Conservation (phyloP, 2,329 filamentous ascomycete species). For the Dactylonectria macrodidyma region DNA sequence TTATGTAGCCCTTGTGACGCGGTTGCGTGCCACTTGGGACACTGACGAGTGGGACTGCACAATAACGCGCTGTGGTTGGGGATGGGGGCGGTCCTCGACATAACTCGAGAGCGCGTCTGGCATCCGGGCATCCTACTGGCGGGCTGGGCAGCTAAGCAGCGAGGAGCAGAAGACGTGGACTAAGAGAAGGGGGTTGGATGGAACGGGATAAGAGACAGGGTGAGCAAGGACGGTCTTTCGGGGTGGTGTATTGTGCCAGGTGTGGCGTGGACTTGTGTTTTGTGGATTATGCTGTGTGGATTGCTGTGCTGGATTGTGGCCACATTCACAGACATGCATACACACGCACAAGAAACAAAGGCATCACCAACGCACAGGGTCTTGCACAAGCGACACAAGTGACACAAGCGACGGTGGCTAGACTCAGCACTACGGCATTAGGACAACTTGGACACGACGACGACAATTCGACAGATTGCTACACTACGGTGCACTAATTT, state of each 20-base stretch:
- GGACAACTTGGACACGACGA: background rate
- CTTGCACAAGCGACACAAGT: conserved; percentile 32
- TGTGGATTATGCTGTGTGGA: conserved; percentile 26
- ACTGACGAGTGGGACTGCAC: conserved; percentile 43
- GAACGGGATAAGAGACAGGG: background rate
- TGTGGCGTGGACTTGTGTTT: conserved; percentile 16
- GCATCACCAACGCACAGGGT: conserved; percentile 19
- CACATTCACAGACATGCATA: conserved; percentile 27
- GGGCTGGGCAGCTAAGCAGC: background rate
- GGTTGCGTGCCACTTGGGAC: conserved; percentile 50
- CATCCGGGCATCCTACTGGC: conserved; percentile 35
- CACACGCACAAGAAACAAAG: conserved; percentile 20
- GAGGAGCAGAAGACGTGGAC: conserved; percentile 21
- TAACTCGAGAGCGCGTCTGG: conserved; percentile 46
- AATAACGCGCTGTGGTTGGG: conserved; percentile 40
- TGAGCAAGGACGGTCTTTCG: conserved; percentile 2
- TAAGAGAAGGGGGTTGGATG: conserved; percentile 5
- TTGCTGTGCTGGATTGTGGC: conserved; percentile 29
- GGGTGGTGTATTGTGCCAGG: conserved; percentile 12
- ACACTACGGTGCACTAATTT: conserved; percentile 45
- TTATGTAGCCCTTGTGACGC: conserved; percentile 56
- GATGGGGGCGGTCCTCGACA: conserved; percentile 30
- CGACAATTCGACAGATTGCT: conserved; percentile 25
- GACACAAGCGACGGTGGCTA: conserved; percentile 25
- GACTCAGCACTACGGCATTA: conserved; percentile 1